Base-by-base conservation (phyloP, 495 filamentous ascomycete species). In the Neurospora hispaniola region DNA sequence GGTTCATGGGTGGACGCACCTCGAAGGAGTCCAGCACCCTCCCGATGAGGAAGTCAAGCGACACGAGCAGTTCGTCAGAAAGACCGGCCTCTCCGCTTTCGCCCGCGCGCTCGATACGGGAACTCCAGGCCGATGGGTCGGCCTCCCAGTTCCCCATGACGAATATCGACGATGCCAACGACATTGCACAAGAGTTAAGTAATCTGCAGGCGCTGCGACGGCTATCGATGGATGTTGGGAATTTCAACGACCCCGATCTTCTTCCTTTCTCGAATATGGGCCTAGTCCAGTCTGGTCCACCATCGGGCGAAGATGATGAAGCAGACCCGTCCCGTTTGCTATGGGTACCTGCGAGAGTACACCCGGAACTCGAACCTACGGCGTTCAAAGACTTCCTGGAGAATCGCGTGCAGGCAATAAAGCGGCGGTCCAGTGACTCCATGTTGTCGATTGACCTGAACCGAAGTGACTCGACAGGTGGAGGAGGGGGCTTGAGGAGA, bases 181-280 rank as follows among this genome's bases (percentile, higher is more conserved):
- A 94, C 73, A 93, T 99, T 20, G 94, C 93, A 41, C 94, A 98
- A 79, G 96, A 99, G 83, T 83, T 98, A 66, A 97, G 91, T 81
- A 99, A 98, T 79, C 82, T 99, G 70, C 94, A 97, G 77, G 96
- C 96, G 14, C 88, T 99, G 73, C 90, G 96, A 74, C 91, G 96
- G 72, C 95, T 99, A 93, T 98, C 96, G 18, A 98, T 99, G 96
- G 94, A 98, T 81, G 96, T 97, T 16, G 92, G 92, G 71, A 92
- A 91, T 48, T 89, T 91, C n/a, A 90, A 88, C 71, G 96, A 99
- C 80, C 96, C 96, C 5, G 96, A 99, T 80, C 85, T 99, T 71
- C 93, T 96, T 42, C 90, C 91, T 14, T 97, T 96, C 82, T 89
- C 88, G 71, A 81, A 82, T 59, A 82, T 87, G 74, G 86, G 86